phyloP scores from a whole-genome alignment of 768 basidiomycete genomes.

The Megacollybia marginata region DNA sequence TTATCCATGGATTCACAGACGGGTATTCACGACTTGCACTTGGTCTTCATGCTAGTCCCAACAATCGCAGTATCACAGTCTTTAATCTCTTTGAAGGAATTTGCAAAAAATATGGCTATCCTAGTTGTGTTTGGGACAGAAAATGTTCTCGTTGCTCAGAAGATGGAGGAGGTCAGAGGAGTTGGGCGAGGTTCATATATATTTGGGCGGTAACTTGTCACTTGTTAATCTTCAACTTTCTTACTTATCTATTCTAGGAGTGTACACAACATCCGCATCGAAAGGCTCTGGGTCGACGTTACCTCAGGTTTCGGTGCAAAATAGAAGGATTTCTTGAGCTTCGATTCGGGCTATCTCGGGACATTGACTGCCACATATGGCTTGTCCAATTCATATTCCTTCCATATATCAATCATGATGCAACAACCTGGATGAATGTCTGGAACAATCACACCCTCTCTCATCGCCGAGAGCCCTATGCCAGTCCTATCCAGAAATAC shows the following conservation, averaged over 20 bases:
- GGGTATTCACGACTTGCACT: too few species aligned
- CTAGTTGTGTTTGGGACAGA: slow-evolving; percentile 16
- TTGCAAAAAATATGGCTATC: slow-evolving; percentile 9
- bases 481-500: neutral
- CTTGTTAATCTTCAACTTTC: neutral
- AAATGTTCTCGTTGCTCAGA: slow-evolving; percentile 15
- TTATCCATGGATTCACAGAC: too few species aligned
- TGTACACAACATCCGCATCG: slow-evolving; percentile 15
- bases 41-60: slow-evolving; percentile 18
- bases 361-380: slow-evolving; percentile 16
- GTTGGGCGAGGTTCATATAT: slow-evolving; percentile 13
- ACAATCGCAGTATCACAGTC: slow-evolving; percentile 23
- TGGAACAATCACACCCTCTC: slow-evolving; percentile 1
- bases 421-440: neutral
- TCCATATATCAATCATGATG: slow-evolving; percentile 10
- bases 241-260: slow-evolving; percentile 8
- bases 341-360: slow-evolving; percentile 12
- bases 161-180: slow-evolving; percentile 11
- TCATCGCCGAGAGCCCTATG: neutral
- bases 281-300: slow-evolving; percentile 1
- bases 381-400: slow-evolving; percentile 21
- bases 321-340: slow-evolving; percentile 14
- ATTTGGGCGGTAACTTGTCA: slow-evolving; percentile 14
- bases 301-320: slow-evolving; percentile 1
- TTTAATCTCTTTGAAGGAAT: slow-evolving; percentile 10